phyloP scores from a whole-genome alignment of 305 asterid species.

The Rubia peregrina region DNA sequence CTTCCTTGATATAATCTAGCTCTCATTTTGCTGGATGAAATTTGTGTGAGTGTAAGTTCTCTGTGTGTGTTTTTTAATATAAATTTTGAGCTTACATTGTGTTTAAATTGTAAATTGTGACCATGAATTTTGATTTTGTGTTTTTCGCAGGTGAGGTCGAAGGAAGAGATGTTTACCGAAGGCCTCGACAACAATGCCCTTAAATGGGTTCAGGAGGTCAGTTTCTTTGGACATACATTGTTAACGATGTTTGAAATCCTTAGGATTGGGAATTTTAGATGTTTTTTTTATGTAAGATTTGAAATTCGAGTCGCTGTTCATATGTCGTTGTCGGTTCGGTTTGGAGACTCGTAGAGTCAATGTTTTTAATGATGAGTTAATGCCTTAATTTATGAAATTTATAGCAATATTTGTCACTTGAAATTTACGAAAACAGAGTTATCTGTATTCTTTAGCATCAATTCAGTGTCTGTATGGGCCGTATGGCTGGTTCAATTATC shows the following conservation, averaged over 20 bases:
- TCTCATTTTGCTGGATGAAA: not conserved
- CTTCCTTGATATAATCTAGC: not conserved
- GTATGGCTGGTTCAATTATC: not conserved
- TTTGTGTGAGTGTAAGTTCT: not conserved
- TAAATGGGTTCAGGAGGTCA: slow-evolving; percentile 47
- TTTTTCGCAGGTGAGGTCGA: slow-evolving; percentile 14
- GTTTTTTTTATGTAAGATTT: not conserved
- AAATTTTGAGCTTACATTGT: not conserved
- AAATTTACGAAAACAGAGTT: not conserved
- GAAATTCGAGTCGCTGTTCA: not conserved
- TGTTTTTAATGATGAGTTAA: not conserved
- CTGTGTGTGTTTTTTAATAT: not conserved
- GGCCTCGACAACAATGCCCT: slow-evolving; percentile 47
- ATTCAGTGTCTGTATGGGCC: not conserved
- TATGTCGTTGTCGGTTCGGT: not conserved
- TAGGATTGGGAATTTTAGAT: not conserved
- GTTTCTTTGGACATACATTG: not conserved
- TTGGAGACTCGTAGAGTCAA: not conserved
- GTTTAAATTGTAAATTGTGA: not conserved
- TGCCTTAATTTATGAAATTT: not conserved
- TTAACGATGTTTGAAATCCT: not conserved
- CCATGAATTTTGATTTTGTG: not conserved
- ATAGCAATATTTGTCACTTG: not conserved
- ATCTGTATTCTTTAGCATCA: not conserved
- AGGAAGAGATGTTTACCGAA: slow-evolving; percentile 38